Conservation (phyloP, 768 basidiomycete species). For the Psilocybe cyanescens region DNA sequence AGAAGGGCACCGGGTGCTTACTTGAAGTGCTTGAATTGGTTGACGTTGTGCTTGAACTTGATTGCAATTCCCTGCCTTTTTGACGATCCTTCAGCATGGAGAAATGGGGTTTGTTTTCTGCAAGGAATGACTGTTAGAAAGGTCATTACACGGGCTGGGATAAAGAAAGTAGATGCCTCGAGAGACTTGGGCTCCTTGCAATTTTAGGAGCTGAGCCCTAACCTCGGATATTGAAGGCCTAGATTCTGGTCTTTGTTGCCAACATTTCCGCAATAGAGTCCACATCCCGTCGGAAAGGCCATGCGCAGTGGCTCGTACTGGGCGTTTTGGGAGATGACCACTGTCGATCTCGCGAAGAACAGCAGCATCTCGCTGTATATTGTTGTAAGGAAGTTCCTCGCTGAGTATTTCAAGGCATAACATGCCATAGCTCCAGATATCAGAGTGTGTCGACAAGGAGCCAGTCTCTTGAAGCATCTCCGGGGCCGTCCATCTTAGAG, state of each 20-base stretch:
- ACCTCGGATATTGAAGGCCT: conserved; percentile 45
- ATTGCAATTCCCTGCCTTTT: background rate
- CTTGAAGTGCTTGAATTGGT: background rate
- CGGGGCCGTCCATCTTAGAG: conserved; percentile 46
- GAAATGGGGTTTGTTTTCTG: background rate
- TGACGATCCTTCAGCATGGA: background rate
- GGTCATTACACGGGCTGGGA: background rate
- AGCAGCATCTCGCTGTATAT: conserved; percentile 32
- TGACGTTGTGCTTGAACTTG: background rate
- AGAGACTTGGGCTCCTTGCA: background rate
- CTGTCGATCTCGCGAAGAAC: conserved; percentile 39
- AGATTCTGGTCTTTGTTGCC: conserved; percentile 40
- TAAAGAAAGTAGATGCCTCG: background rate
- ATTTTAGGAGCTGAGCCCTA: conserved; percentile 24
- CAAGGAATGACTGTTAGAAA: background rate
- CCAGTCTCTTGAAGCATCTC: conserved; percentile 37
- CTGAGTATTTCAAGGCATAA: conserved; percentile 49
- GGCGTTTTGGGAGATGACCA: conserved; percentile 40
- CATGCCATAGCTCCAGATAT: conserved; percentile 56
- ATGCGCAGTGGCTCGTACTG: conserved; percentile 27
- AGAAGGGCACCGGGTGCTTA: background rate
- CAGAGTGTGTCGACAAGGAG: conserved; percentile 38
- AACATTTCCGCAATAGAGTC: conserved; percentile 46
- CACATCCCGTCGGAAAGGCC: conserved; percentile 45
- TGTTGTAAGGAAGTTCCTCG: conserved; percentile 40